Evolutionary conservation across 2,329 filamentous ascomycete species (phyloP), one percentile per base, ranked within the genome.

Genomic region (Scopulariopsis brevicaulis): DNA sequence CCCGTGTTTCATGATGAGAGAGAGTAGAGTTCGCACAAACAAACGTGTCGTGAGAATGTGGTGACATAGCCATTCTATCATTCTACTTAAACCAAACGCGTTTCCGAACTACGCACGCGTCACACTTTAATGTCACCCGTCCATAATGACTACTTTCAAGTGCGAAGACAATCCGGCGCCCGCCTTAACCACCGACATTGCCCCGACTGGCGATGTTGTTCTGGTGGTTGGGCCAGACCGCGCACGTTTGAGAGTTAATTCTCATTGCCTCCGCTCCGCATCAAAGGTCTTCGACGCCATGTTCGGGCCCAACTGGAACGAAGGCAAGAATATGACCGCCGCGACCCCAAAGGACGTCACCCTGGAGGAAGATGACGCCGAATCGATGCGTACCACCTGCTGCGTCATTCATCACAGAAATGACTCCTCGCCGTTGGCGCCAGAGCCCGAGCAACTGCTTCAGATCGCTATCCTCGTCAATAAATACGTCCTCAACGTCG

Each of bases 371-470:
- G 56, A 60, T 24, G 59, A 58, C 32, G 52, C 53, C n/a, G 25
- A 15, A 52, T n/a, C 59, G 20, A 55, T 60, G 35, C 46, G 40
- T n/a, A 22, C 50, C 32, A 48, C 56, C 20, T 59, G 52, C 25
- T 43, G 24, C 25, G 59, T 59, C n/a, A 55, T 60, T 24, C 53
- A 60, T 34, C 56, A 58, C 28, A 46, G 53, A 2, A 54, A 54
- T 24, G 34, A 35, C 7, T 22, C 59, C 56, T 37, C 7, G 14
- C 7, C 14, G 22, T 55, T n/a, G 4, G 7, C n/a, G 22, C 58
- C 28, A 55, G 54, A 24, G 62, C 59, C 1, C 58, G 60, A 15
- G 57, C 61, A 6, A 63, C 61, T 1, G n/a, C 61, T 63, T 48
- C 56, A 61, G 18, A 32, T 58, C 46, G 12, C 55, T 48, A 24